These are phyloP conservation scores for Mycena alexandri DNA, from an alignment of 768 basidiomycete genomes.

Conservation along the genomic window DNA sequence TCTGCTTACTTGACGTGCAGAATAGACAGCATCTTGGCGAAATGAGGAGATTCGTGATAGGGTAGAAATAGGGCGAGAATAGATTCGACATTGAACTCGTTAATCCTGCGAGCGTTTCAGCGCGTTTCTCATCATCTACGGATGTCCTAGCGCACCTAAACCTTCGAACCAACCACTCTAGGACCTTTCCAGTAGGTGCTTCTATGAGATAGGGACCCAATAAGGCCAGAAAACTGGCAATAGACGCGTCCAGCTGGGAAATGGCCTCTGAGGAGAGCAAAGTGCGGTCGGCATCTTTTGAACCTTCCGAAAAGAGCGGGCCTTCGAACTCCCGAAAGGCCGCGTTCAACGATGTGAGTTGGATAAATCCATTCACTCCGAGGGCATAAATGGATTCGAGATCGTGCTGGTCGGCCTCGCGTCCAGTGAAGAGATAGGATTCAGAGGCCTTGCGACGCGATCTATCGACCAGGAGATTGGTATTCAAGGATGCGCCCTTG, in stretches of 20 bases:
- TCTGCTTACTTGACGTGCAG: conserved; percentile 73
- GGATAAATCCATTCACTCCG: conserved; percentile 81
- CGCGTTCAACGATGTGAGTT: conserved; percentile 74
- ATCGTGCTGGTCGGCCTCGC: conserved; percentile 88
- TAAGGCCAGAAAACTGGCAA: conserved; percentile 74
- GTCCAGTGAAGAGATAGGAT: conserved; percentile 91
- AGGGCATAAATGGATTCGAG: conserved; percentile 88
- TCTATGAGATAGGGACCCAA: conserved; percentile 89
- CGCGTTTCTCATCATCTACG: neutral
- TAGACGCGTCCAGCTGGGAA: conserved; percentile 68
- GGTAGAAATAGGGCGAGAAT: conserved; percentile 89
- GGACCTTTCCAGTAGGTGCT: conserved; percentile 80
- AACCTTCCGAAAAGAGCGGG: conserved; percentile 82
- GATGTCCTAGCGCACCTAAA: conserved; percentile 77
- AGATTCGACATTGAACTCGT: conserved; percentile 91
- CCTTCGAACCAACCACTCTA: conserved; percentile 95
- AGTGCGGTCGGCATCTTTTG: conserved; percentile 83
- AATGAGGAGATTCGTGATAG: conserved; percentile 95
- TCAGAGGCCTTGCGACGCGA: conserved; percentile 72
- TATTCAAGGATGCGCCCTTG: conserved; percentile 83
- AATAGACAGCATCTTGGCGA: conserved; percentile 92
- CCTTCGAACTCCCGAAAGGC: conserved; percentile 73
- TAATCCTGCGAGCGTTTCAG: conserved; percentile 66
- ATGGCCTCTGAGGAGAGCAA: conserved; percentile 74
- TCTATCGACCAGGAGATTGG: conserved; percentile 74